Percentiles rank a stretch among this genome's conserved stretches.
These are phyloP conservation scores for Talinum fruticosum DNA, from an alignment of 148 eudicot genomes.

Conservation along the genomic window DNA sequence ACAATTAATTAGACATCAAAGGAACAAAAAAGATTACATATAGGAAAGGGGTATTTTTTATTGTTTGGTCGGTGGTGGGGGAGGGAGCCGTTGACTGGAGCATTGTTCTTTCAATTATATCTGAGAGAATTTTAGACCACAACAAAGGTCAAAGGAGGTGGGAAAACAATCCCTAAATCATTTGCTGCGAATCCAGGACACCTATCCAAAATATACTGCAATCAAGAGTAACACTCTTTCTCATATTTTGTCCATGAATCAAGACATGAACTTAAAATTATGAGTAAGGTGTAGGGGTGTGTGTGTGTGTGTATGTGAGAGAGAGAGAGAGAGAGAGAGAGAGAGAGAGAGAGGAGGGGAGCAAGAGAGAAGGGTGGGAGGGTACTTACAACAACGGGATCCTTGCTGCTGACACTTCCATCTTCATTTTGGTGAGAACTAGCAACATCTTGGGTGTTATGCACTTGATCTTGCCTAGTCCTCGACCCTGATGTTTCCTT, in stretches of 20 bases:
- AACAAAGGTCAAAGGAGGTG: neutral
- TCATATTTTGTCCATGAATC: neutral
- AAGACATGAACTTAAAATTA: neutral
- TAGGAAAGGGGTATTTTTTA: neutral
- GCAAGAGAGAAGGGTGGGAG: neutral
- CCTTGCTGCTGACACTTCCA: constrained; percentile 52
- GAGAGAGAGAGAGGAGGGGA: neutral
- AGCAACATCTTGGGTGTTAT: constrained; percentile 26
- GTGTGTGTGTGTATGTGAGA: too few species aligned
- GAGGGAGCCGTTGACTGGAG: neutral
- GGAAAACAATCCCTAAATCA: neutral
- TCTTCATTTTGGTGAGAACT: constrained; percentile 52
- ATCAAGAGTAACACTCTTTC: neutral
- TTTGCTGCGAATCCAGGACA: neutral
- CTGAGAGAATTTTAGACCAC: too few species aligned
- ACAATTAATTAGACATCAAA: neutral
- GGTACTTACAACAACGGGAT: constrained; percentile 70
- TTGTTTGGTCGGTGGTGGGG: neutral
- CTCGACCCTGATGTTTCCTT: constrained; percentile 61
- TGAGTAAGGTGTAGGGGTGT: too few species aligned
- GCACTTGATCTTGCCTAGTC: constrained; percentile 45
- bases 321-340: constrained; percentile 4
- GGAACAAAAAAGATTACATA: neutral
- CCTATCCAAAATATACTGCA: neutral
- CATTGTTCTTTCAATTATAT: neutral